Conservation (phyloP, 306 rosid species). For the Dalbergia oliveri region DNA sequence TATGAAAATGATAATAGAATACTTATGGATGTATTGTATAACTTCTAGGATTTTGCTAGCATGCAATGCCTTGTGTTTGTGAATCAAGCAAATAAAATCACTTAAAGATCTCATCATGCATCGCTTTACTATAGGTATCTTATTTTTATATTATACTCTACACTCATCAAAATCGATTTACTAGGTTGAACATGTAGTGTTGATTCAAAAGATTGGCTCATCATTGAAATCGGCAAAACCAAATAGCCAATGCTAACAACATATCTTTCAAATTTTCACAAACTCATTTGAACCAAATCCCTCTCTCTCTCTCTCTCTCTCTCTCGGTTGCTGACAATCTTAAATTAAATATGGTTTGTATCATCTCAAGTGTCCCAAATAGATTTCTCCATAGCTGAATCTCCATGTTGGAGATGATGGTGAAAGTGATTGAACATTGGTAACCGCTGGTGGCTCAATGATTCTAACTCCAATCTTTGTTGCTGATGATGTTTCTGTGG, state of each 20-base stretch:
- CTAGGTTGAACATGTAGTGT: background rate
- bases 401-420: conserved; percentile 52
- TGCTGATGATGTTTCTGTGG: conserved; percentile 55
- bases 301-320: too few relatives aligned
- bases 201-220: background rate
- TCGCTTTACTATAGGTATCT: too few relatives aligned
- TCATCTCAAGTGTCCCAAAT: conserved; percentile 25
- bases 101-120: too few relatives aligned
- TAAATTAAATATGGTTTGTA: conserved; percentile 4
- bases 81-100: too few relatives aligned
- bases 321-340: background rate
- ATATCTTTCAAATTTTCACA: background rate
- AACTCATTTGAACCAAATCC: background rate
- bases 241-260: background rate
- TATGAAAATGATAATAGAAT: too few relatives aligned
- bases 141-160: too few relatives aligned
- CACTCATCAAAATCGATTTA: background rate
- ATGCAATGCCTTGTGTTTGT: too few relatives aligned
- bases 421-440: conserved; percentile 53
- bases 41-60: too few relatives aligned
- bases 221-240: conserved; percentile 15
- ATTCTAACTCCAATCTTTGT: conserved; percentile 59
- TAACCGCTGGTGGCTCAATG: conserved; percentile 54
- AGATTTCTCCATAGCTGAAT: conserved; percentile 44
- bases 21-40: too few relatives aligned